Evolutionary conservation across 768 basidiomycete species (phyloP).

Genomic region (Panus rudis): DNA sequence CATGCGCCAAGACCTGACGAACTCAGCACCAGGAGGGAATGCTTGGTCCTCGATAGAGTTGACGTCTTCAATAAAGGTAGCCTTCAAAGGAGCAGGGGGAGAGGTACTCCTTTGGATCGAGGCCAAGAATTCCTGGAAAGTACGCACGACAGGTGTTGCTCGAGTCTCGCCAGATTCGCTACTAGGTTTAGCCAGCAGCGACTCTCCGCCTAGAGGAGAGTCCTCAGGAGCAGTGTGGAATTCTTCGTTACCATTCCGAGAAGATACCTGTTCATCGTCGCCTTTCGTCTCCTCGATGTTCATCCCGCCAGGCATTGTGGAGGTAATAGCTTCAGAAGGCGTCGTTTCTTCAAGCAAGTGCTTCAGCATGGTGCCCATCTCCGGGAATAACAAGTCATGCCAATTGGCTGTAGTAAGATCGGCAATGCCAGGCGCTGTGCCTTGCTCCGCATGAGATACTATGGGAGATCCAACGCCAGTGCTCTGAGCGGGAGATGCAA

Average conservation of each 20-base stretch:
- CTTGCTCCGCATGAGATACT: conserved; percentile 9
- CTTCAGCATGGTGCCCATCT: conserved; percentile 18
- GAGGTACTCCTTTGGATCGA: conserved; percentile 7
- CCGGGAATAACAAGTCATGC: conserved; percentile 22
- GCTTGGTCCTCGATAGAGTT: conserved; percentile 70
- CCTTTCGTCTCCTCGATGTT: conserved; percentile 4
- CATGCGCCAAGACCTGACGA: conserved; percentile 79
- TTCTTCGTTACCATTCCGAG: background rate
- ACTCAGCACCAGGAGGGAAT: conserved; percentile 80
- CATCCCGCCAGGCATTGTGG: conserved; percentile 16
- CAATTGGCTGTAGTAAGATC: conserved; percentile 17
- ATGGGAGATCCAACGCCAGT: conserved; percentile 15
- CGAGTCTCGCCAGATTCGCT: conserved; percentile 3
- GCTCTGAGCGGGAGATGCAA: background rate
- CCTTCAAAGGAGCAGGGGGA: background rate
- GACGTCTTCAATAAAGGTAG: conserved; percentile 53
- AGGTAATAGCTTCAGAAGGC: background rate
- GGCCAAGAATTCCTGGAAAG: background rate
- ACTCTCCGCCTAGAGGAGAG: conserved; percentile 20
- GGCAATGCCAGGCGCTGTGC: conserved; percentile 12
- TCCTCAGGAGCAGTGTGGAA: conserved; percentile 8
- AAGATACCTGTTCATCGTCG: background rate
- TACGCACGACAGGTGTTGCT: conserved; percentile 1
- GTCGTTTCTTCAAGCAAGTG: conserved; percentile 18
- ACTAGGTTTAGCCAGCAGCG: conserved; percentile 17